A percentile compares a stretch with the other conserved stretches of the same genome.
Conservation (phyloP, 2,329 filamentous ascomycete species). For the Xylariaceae sp. region DNA sequence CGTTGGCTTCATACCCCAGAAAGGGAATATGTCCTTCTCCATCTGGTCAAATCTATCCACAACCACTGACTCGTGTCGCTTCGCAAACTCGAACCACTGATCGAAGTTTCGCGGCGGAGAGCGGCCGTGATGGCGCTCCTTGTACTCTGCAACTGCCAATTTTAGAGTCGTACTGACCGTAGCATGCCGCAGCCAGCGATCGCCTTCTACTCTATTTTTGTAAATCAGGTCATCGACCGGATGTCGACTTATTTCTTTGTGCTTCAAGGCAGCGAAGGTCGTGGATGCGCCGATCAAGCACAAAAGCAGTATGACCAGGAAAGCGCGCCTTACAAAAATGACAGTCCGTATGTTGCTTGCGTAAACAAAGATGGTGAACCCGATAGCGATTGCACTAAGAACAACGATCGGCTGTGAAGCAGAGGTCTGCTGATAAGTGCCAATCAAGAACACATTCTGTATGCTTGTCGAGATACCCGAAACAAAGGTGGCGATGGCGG, state of each 20-base stretch:
- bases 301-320: slow-evolving; percentile 36
- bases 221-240: slow-evolving; percentile 48
- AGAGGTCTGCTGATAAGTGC: slow-evolving; percentile 42
- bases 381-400: slow-evolving; percentile 34
- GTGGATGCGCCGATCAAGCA: slow-evolving; percentile 32
- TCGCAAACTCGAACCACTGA: slow-evolving; percentile 78
- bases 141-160: slow-evolving; percentile 45
- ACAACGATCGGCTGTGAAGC: slow-evolving; percentile 32
- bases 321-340: slow-evolving; percentile 36
- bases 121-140: slow-evolving; percentile 54
- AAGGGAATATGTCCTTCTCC: slow-evolving; percentile 68
- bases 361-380: slow-evolving; percentile 41
- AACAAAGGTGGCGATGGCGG: slow-evolving; percentile 39
- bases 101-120: slow-evolving; percentile 78
- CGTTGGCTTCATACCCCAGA: slow-evolving; percentile 68
- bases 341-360: slow-evolving; percentile 39
- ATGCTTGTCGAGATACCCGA: slow-evolving; percentile 34
- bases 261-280: slow-evolving; percentile 32
- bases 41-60: slow-evolving; percentile 82
- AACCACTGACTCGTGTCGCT: slow-evolving; percentile 61
- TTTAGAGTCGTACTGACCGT: slow-evolving; percentile 42
- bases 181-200: slow-evolving; percentile 46
- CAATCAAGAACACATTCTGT: slow-evolving; percentile 33
- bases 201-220: slow-evolving; percentile 40
- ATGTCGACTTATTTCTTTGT: slow-evolving; percentile 31